A percentile compares a stretch with the other conserved stretches of the same genome.
phyloP scores from a whole-genome alignment of 108 stramenopile species.

The Cyclostephanos invisitatus region DNA sequence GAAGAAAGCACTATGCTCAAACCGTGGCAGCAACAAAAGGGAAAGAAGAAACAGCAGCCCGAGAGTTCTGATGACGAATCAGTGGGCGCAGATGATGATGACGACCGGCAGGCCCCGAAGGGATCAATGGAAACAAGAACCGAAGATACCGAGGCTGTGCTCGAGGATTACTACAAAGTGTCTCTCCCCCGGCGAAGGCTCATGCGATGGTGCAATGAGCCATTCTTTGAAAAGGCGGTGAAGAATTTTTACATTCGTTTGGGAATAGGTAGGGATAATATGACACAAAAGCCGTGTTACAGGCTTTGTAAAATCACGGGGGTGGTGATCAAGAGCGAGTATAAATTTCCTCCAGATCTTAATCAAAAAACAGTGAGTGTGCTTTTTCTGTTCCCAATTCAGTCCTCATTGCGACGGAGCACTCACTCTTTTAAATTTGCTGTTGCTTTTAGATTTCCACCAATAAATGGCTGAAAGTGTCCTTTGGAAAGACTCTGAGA shows the following conservation, averaged over 20 bases:
- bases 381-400: not conserved
- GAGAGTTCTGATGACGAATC: slow-evolving; percentile 50
- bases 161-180: slow-evolving; percentile 75
- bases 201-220: slow-evolving; percentile 88
- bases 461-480: slow-evolving; percentile 68
- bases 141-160: slow-evolving; percentile 59
- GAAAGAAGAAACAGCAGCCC: slow-evolving; percentile 37
- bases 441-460: slow-evolving; percentile 53
- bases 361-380: slow-evolving; percentile 69
- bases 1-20: slow-evolving; percentile 51
- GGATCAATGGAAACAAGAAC: slow-evolving; percentile 20
- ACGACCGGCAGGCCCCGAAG: slow-evolving; percentile 28
- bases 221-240: slow-evolving; percentile 82
- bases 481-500: slow-evolving; percentile 68
- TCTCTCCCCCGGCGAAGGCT: slow-evolving; percentile 79
- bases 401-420: slow-evolving; percentile 1
- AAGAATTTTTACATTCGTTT: slow-evolving; percentile 74
- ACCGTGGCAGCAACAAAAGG: slow-evolving; percentile 78
- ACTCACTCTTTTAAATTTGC: slow-evolving; percentile 3
- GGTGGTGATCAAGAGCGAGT: slow-evolving; percentile 54
- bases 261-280: slow-evolving; percentile 76
- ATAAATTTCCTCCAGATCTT: slow-evolving; percentile 64
- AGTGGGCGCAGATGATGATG: slow-evolving; percentile 43
- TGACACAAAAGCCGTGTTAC: slow-evolving; percentile 77
- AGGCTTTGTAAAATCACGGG: slow-evolving; percentile 80